Evolutionary conservation across 176 grass and related monocot species (phyloP).

Genomic region (Oryza nivara): DNA sequence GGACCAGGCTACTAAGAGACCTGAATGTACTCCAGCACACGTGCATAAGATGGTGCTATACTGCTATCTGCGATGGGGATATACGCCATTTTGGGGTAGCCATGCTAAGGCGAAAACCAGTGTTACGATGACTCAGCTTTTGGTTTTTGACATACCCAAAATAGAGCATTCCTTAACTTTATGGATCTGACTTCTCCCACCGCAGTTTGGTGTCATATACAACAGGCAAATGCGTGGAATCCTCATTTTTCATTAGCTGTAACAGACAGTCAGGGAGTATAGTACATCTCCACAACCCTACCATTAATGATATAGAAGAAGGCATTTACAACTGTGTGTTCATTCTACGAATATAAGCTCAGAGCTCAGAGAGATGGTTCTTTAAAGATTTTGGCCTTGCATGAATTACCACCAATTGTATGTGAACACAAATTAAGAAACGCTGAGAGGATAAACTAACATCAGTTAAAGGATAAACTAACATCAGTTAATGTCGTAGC

Average conservation of each 20-base stretch:
- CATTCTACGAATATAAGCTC: neutral
- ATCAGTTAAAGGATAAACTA: neutral
- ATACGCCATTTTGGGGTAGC: no score
- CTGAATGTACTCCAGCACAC: neutral
- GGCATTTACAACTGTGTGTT: neutral
- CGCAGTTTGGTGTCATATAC: neutral
- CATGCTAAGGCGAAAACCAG: neutral
- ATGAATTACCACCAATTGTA: constrained; percentile 1
- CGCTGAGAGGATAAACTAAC: neutral
- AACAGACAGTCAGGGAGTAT: neutral
- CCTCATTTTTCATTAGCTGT: neutral
- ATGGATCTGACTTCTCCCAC: neutral
- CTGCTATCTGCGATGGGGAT: neutral
- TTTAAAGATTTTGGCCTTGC: neutral
- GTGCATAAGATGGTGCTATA: neutral
- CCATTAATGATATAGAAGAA: neutral
- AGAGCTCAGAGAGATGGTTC: neutral
- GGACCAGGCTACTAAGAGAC: neutral
- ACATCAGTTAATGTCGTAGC: neutral
- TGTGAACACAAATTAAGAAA: neutral
- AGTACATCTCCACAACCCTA: neutral
- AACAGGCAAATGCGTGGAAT: neutral
- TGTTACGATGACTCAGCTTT: neutral
- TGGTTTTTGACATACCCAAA: neutral
- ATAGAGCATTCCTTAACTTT: neutral